Base-by-base conservation (phyloP, 139 green algal genomes). In the Bryopsis sp. region DNA sequence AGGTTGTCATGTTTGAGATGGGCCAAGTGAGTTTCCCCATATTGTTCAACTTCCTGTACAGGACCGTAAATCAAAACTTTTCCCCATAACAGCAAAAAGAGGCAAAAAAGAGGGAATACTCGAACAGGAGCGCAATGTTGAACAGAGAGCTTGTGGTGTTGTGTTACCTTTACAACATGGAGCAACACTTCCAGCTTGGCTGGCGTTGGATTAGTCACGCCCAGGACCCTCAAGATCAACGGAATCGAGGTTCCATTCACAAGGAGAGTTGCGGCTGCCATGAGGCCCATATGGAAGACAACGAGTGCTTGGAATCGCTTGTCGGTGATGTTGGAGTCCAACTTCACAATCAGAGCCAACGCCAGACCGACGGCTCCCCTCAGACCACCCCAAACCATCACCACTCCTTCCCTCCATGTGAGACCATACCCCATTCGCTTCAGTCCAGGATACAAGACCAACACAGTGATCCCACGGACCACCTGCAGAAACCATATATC, bases 321-420 rank as follows among this genome's bases (percentile, higher is more conserved):
- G 46, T 75, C 64, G 5, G 61, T 31, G 19, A 81, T 81, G 31
- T 64, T 29, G 0, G 46, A 28, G 50, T 88, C 76, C 54, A 85
- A 59, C 2, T 78, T 47, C 22, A 88, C 70, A 34, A 87, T 79
- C 2, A 88, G 72, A 7, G 78, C 65, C 47, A 89, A 72, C 5
- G 80, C 76, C 36, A 91, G 67, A 4, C 85, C 85, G 5, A 90
- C 81, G 3, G 85, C 81, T 6, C 84, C 85, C 2, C 81, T 66
- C 35, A 90, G 77, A 4, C 84, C 85, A 1, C 76, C 68, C 82
- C 83, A 88, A 0, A 74, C 65, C 43, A 86, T 61, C 0, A 91
- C 70, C 3, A 83, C 2, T 2, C 63, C 75, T 38, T 88, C 76
- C 7, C 50, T 68, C 48, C 61, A 76, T 7, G 57, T 79, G 19